Base-by-base conservation (phyloP, 768 basidiomycete genomes). In the Auricularia sp. region DNA sequence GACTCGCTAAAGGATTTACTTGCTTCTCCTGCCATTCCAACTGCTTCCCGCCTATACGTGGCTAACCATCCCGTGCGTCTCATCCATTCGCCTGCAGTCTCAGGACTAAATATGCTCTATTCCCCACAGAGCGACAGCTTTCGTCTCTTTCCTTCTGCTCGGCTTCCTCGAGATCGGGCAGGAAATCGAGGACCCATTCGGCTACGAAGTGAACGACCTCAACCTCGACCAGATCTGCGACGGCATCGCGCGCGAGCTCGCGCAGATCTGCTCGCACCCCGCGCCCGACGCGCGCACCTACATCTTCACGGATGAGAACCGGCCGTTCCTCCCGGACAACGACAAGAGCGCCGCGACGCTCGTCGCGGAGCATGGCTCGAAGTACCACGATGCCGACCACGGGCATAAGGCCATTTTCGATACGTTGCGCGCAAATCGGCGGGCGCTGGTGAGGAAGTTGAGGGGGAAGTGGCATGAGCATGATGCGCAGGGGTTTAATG, bases 161-260 rank as follows among this genome's bases (percentile, higher is more conserved):
- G 85, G 85, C 43, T 86, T 87, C 80, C 78, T 87, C 34, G 85
- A 87, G 69, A 86, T 86, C 63, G 84, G 85, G 29, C 84, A 85
- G 70, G 85, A 86, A 69, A 86, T 86, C 58, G 85, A 86, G 70
- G 85, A 87, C 69, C 85, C 85, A 0, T 87, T 87, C 79, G 81
- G 83, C 68, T 87, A 86, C 69, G 85, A 87, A 67, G 70, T 81
- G 69, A 87, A 87, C 68, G 85, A 87, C 77, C 78, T 87, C 42
- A 85, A 87, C 67, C 78, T 90, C 36, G 88, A 90, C 72, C 73
- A 77, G 64, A 89, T 88, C 80, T 87, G 87, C 71, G 74, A 84
- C 23, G 74, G 81, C 34, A 82, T 91, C 68, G 83, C 86, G 68
- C 78, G 84, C 36, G 88, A 90, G 69, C 75, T 91, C 7, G 83